phyloP scores from a whole-genome alignment of 2,329 filamentous ascomycete genomes.

The Xylariaceae sp. region DNA sequence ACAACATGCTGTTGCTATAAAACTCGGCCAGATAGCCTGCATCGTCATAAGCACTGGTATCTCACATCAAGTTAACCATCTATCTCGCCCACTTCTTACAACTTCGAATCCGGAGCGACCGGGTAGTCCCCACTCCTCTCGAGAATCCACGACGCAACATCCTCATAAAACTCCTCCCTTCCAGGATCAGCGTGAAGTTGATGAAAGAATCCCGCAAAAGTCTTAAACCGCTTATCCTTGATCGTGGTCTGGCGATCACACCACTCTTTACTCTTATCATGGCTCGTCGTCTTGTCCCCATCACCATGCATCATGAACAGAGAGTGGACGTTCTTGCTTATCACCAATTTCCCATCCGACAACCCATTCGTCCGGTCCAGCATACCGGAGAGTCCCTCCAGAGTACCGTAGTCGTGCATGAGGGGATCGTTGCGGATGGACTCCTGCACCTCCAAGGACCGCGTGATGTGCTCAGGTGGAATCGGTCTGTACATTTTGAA shows the following conservation, averaged over 20 bases:
- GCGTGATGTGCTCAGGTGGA: slow-evolving; percentile 59
- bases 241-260: slow-evolving; percentile 53
- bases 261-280: slow-evolving; percentile 60
- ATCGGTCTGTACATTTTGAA: slow-evolving; percentile 65
- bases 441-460: slow-evolving; percentile 61
- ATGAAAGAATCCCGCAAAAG: slow-evolving; percentile 76
- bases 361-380: slow-evolving; percentile 68
- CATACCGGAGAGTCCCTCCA: slow-evolving; percentile 75
- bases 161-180: slow-evolving; percentile 51
- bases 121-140: slow-evolving; percentile 30
- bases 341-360: slow-evolving; percentile 48
- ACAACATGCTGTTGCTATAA: not conserved
- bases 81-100: slow-evolving; percentile 11
- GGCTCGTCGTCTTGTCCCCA: slow-evolving; percentile 66
- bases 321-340: slow-evolving; percentile 53
- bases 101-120: slow-evolving; percentile 17
- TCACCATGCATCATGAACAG: slow-evolving; percentile 75
- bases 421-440: slow-evolving; percentile 63
- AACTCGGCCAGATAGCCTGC: not conserved
- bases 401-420: slow-evolving; percentile 78
- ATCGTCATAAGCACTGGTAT: not conserved
- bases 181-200: slow-evolving; percentile 62
- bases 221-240: slow-evolving; percentile 66
- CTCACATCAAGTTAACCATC: not conserved
- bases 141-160: slow-evolving; percentile 65